Conservation (phyloP, 345 rosid species). For the Brassica cretica region DNA sequence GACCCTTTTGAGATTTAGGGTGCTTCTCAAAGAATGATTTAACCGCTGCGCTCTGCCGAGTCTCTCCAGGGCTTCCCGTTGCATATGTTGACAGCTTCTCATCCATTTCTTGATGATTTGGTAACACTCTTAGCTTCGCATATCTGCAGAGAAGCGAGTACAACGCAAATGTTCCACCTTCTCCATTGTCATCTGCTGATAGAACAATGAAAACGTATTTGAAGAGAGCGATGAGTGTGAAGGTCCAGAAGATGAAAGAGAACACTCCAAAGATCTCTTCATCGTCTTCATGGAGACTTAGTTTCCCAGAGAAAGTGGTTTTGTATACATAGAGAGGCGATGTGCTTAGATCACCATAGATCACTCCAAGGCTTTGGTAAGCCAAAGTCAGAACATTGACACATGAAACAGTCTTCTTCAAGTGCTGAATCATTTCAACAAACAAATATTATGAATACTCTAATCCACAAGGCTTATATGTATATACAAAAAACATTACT, state of each 20-base stretch:
- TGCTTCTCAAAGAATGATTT: slow-evolving; percentile 64
- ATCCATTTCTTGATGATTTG: slow-evolving; percentile 82
- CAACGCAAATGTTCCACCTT: slow-evolving; percentile 92
- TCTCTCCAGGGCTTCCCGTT: slow-evolving; percentile 47
- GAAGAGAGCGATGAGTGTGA: slow-evolving; percentile 73
- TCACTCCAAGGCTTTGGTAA: slow-evolving; percentile 89
- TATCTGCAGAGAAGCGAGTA: slow-evolving; percentile 88
- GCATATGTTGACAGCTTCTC: slow-evolving; percentile 69
- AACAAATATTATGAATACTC: neutral
- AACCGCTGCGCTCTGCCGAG: slow-evolving; percentile 52
- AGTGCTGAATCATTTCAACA: slow-evolving; percentile 47
- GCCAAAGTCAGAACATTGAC: slow-evolving; percentile 64
- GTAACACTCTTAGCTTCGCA: slow-evolving; percentile 64
- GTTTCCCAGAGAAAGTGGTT: slow-evolving; percentile 73
- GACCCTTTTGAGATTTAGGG: slow-evolving; percentile 47
- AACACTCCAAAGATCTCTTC: slow-evolving; percentile 81
- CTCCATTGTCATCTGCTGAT: slow-evolving; percentile 79
- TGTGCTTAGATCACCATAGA: slow-evolving; percentile 78
- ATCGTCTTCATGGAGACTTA: slow-evolving; percentile 69
- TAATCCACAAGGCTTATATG: neutral
- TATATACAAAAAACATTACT: neutral
- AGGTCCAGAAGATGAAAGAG: slow-evolving; percentile 88
- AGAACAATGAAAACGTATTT: slow-evolving; percentile 71
- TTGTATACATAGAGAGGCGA: slow-evolving; percentile 91
- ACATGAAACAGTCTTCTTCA: slow-evolving; percentile 61